Percentiles rank a stretch among this genome's conserved stretches.
Evolutionary conservation across 495 filamentous ascomycete genomes (phyloP).

Genomic region (Penicillium dipodomyicola): DNA sequence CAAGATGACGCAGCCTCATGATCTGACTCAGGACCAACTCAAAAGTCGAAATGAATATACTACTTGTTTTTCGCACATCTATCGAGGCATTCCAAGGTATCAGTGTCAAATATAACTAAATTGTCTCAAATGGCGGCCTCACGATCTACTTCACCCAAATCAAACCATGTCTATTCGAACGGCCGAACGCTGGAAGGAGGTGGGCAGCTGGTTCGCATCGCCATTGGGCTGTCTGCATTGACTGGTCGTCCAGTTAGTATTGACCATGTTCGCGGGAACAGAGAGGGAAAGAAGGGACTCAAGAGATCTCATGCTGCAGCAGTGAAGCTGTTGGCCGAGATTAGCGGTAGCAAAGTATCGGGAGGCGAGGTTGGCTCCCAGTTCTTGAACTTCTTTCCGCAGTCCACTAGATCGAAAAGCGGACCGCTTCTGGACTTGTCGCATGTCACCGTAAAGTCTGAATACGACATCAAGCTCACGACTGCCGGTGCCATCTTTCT

Average conservation of each 20-base stretch:
- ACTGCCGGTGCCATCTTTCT: conserved; percentile 55
- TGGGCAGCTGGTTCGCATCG: conserved; percentile 76
- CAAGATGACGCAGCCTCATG: background rate
- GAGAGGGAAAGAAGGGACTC: conserved; percentile 57
- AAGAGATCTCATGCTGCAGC: conserved; percentile 73
- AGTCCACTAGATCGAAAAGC: background rate
- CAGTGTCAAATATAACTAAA: background rate
- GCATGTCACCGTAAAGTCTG: conserved; percentile 16
- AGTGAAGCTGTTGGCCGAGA: conserved; percentile 61
- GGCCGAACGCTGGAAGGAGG: conserved; percentile 79
- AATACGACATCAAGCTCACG: conserved; percentile 33
- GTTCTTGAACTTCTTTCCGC: conserved; percentile 52
- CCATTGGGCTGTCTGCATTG: conserved; percentile 65
- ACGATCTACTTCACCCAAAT: background rate
- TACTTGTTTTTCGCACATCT: too few species aligned
- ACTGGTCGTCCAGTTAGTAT: conserved; percentile 64
- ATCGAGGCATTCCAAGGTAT: background rate
- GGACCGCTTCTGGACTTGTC: conserved; percentile 14
- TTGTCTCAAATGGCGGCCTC: background rate
- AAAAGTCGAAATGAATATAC: background rate
- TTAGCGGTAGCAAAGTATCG: conserved; percentile 56
- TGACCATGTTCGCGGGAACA: conserved; percentile 66
- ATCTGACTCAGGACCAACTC: background rate
- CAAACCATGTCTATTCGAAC: conserved; percentile 49
- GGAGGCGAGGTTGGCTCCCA: conserved; percentile 57